These are phyloP conservation scores for Acacia pycnantha DNA, from an alignment of 331 rosid species.

Conservation along the genomic window DNA sequence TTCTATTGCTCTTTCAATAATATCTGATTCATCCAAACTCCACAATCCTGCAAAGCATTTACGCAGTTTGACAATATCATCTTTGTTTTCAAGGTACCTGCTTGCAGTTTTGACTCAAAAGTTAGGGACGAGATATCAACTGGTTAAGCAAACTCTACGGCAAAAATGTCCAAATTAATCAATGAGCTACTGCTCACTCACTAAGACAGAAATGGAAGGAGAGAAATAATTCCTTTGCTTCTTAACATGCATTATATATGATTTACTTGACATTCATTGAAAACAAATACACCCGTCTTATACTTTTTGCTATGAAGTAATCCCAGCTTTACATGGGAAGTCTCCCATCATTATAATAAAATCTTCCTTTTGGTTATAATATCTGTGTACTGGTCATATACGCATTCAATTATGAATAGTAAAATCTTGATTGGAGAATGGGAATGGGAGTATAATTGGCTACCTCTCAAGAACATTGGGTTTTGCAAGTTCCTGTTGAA, in stretches of 20 bases:
- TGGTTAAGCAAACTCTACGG: conserved; percentile 12
- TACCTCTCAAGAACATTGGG: conserved; percentile 94
- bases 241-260: not conserved
- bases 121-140: conserved; percentile 23
- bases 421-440: conserved; percentile 2
- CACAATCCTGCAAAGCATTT: conserved; percentile 97
- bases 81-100: conserved; percentile 83
- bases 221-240: conserved; percentile 1
- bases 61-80: conserved; percentile 74
- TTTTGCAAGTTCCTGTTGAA: conserved; percentile 95
- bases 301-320: not conserved
- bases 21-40: conserved; percentile 87
- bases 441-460: not conserved
- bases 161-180: conserved; percentile 18
- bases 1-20: conserved; percentile 60
- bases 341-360: not conserved
- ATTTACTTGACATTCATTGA: conserved; percentile 5
- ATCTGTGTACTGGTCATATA: not conserved
- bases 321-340: conserved; percentile 16
- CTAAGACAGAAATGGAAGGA: not conserved
- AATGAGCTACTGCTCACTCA: not conserved
- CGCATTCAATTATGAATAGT: conserved; percentile 1
- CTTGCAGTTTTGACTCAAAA: conserved; percentile 20
- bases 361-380: not conserved
- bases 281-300: conserved; percentile 1